These are phyloP conservation scores for Pseudogymnoascus sp. DNA, from an alignment of 2,329 filamentous ascomycete genomes.

Conservation along the genomic window DNA sequence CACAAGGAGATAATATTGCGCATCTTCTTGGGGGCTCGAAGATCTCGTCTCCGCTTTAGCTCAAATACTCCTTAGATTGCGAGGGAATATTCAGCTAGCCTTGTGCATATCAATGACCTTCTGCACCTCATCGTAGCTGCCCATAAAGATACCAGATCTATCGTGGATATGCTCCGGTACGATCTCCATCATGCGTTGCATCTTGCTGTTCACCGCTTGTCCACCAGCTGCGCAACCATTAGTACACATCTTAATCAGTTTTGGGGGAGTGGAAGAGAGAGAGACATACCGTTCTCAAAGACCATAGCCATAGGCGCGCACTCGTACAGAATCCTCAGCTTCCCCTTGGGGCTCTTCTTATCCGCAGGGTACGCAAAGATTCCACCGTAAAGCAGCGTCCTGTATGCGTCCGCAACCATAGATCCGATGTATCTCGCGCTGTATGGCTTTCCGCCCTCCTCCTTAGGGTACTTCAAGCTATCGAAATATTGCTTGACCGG, in stretches of 20 bases:
- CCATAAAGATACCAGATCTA: constrained; percentile 90
- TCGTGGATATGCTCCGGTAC: constrained; percentile 92
- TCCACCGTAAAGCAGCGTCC: constrained; percentile 89
- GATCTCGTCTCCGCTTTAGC: background rate
- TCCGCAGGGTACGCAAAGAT: constrained; percentile 97
- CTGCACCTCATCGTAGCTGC: constrained; percentile 89
- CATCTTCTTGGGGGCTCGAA: background rate
- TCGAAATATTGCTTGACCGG: constrained; percentile 83
- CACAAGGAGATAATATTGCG: background rate
- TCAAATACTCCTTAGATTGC: background rate
- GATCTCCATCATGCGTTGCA: constrained; percentile 84
- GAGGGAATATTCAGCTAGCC: background rate
- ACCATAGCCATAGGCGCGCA: constrained; percentile 98
- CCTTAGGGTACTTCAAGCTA: constrained; percentile 73
- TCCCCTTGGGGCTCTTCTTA: constrained; percentile 97
- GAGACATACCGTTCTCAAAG: constrained; percentile 83
- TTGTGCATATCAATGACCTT: constrained; percentile 59
- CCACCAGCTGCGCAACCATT: constrained; percentile 64
- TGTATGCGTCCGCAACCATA: constrained; percentile 98
- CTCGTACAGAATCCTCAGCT: constrained; percentile 94
- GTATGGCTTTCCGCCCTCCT: constrained; percentile 75
- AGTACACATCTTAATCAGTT: constrained; percentile 19
- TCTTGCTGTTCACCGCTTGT: constrained; percentile 83
- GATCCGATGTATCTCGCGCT: constrained; percentile 90
- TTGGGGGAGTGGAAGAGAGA: background rate